Base-by-base conservation (phyloP, 2,329 filamentous ascomycete species). In the Monosporascus sp. region DNA sequence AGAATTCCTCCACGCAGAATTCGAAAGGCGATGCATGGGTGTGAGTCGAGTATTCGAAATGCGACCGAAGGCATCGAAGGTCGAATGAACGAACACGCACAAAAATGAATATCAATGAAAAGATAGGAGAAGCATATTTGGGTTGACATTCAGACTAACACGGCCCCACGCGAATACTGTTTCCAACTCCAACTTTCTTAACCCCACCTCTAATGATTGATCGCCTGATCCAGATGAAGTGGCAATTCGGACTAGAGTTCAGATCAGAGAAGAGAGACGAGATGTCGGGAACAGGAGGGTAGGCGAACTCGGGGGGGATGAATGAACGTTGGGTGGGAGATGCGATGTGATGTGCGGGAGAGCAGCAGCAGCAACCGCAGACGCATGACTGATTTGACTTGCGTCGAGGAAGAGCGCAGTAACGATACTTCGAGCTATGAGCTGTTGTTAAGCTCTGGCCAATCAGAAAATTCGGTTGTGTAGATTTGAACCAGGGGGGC, bases 401-500 rank as follows among this genome's bases (percentile, higher is more conserved):
- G 55, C 48, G 54, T 31, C 56, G 41, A 52, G 50, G 48, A 57
- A 52, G 52, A 57, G 51, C 53, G 51, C 54, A 52, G 51, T 46
- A 53, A 54, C 27, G 48, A 49, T 55, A 56, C 53, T 49, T 56
- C 31, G 27, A 51, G 36, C 27, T 31, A 55, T 46, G 52, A 57
- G 54, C 52, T 65, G 65, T 62, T 52, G 64, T 65, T 60, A 52
- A 64, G 57, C 58, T 56, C 59, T 44, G 65, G 49, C 72, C 72
- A 75, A 74, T 75, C 66, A 74, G 63, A 74, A 74, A 74, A 73
- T 64, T 70, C 63, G 57, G 60, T 49, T 17, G 53, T 38, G 45
- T 52, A 59, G 52, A 50, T 45, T 52, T 54, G 53, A 48, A 34
- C 53, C 58, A 50, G 51, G 48, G 55, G 56, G 63, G 63, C 58